Percentiles rank a stretch among this genome's conserved stretches.
Conservation (phyloP, 2,329 filamentous ascomycete species). For the Aspergillus aculeatinus region DNA sequence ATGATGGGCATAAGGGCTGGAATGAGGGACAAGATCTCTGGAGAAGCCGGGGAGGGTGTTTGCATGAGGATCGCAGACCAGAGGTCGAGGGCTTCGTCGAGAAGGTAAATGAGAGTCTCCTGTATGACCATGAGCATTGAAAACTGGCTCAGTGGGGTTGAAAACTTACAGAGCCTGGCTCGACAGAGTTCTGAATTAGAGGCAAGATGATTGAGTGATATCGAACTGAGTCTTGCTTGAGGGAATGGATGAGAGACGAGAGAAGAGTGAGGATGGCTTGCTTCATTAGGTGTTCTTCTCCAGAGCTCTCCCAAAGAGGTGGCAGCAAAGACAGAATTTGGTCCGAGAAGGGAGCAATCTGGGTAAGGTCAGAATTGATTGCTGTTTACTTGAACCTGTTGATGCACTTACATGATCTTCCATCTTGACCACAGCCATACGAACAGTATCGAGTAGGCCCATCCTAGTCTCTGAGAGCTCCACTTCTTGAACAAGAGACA, state of each 20-base stretch:
- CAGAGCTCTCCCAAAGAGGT: constrained; percentile 78
- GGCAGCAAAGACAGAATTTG: constrained; percentile 79
- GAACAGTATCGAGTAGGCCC: constrained; percentile 81
- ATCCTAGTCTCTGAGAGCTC: constrained; percentile 86
- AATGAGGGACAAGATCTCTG: constrained; percentile 63
- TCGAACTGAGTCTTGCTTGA: constrained; percentile 72
- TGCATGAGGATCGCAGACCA: constrained; percentile 75
- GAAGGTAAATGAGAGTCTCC: constrained; percentile 72
- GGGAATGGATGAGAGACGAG: constrained; percentile 77
- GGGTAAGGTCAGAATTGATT: constrained; percentile 7
- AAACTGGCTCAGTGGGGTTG: background rate
- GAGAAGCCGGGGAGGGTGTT: constrained; percentile 59
- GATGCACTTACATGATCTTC: constrained; percentile 62
- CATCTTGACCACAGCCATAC: constrained; percentile 75
- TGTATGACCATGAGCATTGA: constrained; percentile 21
- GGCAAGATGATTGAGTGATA: constrained; percentile 82
- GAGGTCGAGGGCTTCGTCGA: constrained; percentile 88
- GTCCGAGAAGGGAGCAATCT: constrained; percentile 68
- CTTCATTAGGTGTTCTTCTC: constrained; percentile 88
- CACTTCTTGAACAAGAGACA: constrained; percentile 75
- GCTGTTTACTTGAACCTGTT: background rate
- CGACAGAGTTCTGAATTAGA: constrained; percentile 75
- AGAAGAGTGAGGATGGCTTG: constrained; percentile 87
- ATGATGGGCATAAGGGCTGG: constrained; percentile 65
- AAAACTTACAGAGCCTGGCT: constrained; percentile 64